phyloP scores from a whole-genome alignment of 2,329 filamentous ascomycete species.

The Calonectria naviculata region DNA sequence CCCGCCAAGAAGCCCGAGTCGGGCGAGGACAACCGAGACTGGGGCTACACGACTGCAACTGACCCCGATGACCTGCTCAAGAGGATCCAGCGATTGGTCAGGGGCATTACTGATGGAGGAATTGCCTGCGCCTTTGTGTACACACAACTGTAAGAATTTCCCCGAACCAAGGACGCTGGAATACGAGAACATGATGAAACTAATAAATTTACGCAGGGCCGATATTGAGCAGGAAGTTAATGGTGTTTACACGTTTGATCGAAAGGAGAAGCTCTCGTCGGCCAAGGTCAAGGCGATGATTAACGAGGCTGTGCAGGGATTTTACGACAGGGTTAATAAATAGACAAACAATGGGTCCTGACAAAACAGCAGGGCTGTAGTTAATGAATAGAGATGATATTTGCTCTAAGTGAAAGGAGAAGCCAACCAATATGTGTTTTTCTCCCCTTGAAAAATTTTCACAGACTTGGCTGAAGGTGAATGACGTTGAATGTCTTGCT shows the following conservation, averaged over 20 bases:
- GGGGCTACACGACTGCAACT: constrained; percentile 76
- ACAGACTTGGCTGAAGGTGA: neutral
- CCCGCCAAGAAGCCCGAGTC: constrained; percentile 49
- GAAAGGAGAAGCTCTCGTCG: constrained; percentile 70
- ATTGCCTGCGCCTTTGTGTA: constrained; percentile 73
- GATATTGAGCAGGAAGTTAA: constrained; percentile 78
- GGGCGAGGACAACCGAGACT: constrained; percentile 60
- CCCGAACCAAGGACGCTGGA: too few relatives aligned
- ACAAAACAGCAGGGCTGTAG: neutral
- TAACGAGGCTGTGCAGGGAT: constrained; percentile 60
- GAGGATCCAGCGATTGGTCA: constrained; percentile 68
- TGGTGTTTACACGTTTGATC: constrained; percentile 72
- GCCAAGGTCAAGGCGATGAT: constrained; percentile 68
- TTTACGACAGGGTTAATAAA: constrained; percentile 49
- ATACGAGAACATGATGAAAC: neutral
- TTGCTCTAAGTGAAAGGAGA: neutral
- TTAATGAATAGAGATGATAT: neutral
- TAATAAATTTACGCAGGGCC: constrained; percentile 45
- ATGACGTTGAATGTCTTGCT: too few relatives aligned
- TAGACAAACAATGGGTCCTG: neutral
- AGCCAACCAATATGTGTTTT: too few relatives aligned
- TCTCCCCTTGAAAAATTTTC: neutral
- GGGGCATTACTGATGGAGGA: constrained; percentile 66
- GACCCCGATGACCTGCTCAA: constrained; percentile 69
- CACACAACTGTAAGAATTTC: constrained; percentile 67